Base-by-base conservation (phyloP, 2,329 filamentous ascomycete species). In the Drechslera avenae region DNA sequence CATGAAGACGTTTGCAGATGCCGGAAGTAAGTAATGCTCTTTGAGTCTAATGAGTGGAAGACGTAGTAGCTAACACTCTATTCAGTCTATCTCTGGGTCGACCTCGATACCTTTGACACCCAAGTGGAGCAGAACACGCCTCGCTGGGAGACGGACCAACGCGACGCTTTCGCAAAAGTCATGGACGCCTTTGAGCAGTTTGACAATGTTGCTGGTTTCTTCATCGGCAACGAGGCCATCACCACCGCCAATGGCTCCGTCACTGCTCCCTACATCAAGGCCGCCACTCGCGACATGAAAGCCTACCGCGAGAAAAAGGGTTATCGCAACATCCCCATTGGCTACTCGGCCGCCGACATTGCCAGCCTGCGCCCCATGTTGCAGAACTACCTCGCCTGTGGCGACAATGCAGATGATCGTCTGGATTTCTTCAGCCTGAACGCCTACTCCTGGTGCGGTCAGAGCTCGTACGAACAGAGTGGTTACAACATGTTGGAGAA, bases 311-410 rank as follows among this genome's bases (percentile, higher is more conserved):
- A 89, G 64, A 76, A 78, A 45, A 89, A 91, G 76, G 82, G 82
- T 8, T 95, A 94, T 75, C 88, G 91, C 60, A 79, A 86, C 34
- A 90, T 96, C 58, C 91, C 90, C 9, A 81, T 95, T 50, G 91
- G 91, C 46, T 96, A 96, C 76, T 91, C 89, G 7, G 90, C 90
- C 9, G 90, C 91, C 31, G 91, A 95, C 71, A 93, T 95, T 65
- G 82, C 88, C 3, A 81, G 86, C 51, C 77, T 86, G 12, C 82
- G 84, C 12, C 84, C 84, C 21, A 86, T 85, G 78, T 75, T 86
- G 39, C 84, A 86, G 64, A 82, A 87, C 66, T 96, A 94, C 72
- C 79, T 96, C 35, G 89, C 89, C 10, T 96, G 91, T 72, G 88
- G 88, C 54, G 79, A 79, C 57, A 86, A 94, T 66, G 59, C 79